Conservation (phyloP, 2,329 filamentous ascomycete species). For the Pseudocercospora pini-densiflorae region DNA sequence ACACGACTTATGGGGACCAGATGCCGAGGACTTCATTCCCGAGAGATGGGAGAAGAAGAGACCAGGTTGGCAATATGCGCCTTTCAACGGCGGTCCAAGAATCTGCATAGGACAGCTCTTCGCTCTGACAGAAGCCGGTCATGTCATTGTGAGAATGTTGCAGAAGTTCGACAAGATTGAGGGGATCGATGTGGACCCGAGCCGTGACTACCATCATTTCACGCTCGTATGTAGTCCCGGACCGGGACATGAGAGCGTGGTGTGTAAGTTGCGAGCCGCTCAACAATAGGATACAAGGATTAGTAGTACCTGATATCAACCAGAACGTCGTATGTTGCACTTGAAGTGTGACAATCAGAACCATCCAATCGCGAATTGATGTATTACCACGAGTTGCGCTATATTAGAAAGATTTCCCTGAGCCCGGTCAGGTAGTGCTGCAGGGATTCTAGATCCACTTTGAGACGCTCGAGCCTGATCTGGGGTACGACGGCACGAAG, state of each 20-base stretch:
- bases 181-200: slow-evolving; percentile 18
- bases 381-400: background rate
- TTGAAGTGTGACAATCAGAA: background rate
- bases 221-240: slow-evolving; percentile 13
- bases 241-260: slow-evolving; percentile 13
- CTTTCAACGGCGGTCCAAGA: slow-evolving; percentile 45
- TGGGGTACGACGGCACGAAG: slow-evolving; percentile 4
- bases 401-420: background rate
- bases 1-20: slow-evolving; percentile 37
- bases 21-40: slow-evolving; percentile 39
- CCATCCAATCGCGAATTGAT: background rate
- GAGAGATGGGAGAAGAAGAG: slow-evolving; percentile 40
- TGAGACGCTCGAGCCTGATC: background rate
- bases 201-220: slow-evolving; percentile 12
- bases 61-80: slow-evolving; percentile 22
- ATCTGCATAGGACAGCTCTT: slow-evolving; percentile 55
- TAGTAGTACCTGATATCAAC: background rate
- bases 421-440: background rate
- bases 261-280: slow-evolving; percentile 9
- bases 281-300: background rate
- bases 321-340: background rate
- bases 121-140: slow-evolving; percentile 51
- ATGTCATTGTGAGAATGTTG: slow-evolving; percentile 49
- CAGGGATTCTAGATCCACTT: background rate
- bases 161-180: slow-evolving; percentile 44